phyloP scores from a whole-genome alignment of 208 protist species.

The Leishmania tropica region DNA sequence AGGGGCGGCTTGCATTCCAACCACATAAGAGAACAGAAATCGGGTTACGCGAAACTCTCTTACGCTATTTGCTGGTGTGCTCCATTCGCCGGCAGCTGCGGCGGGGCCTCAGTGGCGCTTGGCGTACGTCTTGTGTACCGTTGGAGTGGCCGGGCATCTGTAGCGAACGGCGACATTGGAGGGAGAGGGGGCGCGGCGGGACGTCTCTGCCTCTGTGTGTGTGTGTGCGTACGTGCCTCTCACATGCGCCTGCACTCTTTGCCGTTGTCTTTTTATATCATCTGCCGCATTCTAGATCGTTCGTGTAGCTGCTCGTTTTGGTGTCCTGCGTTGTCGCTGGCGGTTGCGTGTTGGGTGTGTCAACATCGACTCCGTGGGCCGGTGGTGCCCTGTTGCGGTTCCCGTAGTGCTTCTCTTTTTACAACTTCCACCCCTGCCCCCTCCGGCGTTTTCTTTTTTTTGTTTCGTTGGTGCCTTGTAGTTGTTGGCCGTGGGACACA shows the following conservation, averaged over 20 bases:
- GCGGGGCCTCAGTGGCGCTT: not conserved
- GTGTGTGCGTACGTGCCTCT: slow-evolving; percentile 3
- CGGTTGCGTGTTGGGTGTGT: not conserved
- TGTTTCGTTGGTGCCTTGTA: not conserved
- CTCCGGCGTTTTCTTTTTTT: not conserved
- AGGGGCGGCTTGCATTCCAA: not conserved
- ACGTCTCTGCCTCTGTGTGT: not conserved
- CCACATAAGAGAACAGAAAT: not conserved
- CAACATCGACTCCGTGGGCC: not conserved
- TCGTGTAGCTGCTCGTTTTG: not conserved
- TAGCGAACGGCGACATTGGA: not conserved
- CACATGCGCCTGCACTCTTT: slow-evolving; percentile 1
- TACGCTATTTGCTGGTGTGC: not conserved
- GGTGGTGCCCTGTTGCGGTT: not conserved
- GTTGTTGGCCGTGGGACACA: not conserved
- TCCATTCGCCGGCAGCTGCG: not conserved
- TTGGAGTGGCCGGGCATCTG: not conserved
- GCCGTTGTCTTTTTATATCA: slow-evolving; percentile 6
- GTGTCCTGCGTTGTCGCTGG: not conserved
- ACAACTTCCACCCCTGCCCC: not conserved
- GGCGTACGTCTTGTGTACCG: no score
- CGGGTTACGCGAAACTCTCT: not conserved
- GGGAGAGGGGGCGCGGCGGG: not conserved
- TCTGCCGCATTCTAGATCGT: not conserved
- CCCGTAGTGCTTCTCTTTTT: not conserved